Percentiles rank a stretch among this genome's conserved stretches.
These are phyloP conservation scores for Didymella glomerata DNA, from an alignment of 2,329 filamentous ascomycete genomes.

Conservation along the genomic window DNA sequence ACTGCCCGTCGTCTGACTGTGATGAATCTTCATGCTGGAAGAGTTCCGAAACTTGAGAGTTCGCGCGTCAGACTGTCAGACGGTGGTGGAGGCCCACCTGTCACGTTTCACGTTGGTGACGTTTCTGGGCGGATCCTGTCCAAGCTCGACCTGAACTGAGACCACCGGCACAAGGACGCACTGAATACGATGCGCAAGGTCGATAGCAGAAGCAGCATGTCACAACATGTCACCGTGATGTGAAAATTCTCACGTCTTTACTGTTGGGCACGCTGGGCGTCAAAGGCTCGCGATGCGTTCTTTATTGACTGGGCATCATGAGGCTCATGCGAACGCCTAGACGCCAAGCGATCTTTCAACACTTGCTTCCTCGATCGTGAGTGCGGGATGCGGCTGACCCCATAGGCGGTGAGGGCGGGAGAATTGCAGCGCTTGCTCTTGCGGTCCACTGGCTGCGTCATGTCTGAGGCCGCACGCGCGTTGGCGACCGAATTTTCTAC, in stretches of 20 bases:
- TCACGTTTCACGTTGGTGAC: slow-evolving; percentile 33
- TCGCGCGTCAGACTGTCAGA: slow-evolving; percentile 19
- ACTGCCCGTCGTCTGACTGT: neutral
- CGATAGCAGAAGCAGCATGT: neutral
- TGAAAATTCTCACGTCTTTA: neutral
- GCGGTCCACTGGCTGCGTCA: slow-evolving; percentile 36
- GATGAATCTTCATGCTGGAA: slow-evolving; percentile 1
- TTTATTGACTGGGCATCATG: neutral
- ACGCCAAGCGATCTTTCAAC: slow-evolving; percentile 10
- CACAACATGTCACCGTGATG: slow-evolving; percentile 1
- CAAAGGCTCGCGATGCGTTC: neutral
- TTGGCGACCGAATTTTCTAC: slow-evolving; percentile 32
- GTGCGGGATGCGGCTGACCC: slow-evolving; percentile 40
- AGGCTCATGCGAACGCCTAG: slow-evolving; percentile 8
- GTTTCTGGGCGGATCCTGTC: slow-evolving; percentile 14
- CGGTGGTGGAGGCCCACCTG: slow-evolving; percentile 26
- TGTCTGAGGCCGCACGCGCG: slow-evolving; percentile 32
- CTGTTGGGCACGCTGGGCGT: neutral
- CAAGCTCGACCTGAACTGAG: slow-evolving; percentile 1
- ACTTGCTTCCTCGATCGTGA: slow-evolving; percentile 12
- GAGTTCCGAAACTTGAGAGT: slow-evolving; percentile 10
- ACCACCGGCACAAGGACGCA: slow-evolving; percentile 2
- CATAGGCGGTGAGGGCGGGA: slow-evolving; percentile 45
- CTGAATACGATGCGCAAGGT: neutral
- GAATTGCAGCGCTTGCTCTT: slow-evolving; percentile 26